phyloP scores from a whole-genome alignment of 202 grass and related monocot genomes.

The Alloteropsis angusta region DNA sequence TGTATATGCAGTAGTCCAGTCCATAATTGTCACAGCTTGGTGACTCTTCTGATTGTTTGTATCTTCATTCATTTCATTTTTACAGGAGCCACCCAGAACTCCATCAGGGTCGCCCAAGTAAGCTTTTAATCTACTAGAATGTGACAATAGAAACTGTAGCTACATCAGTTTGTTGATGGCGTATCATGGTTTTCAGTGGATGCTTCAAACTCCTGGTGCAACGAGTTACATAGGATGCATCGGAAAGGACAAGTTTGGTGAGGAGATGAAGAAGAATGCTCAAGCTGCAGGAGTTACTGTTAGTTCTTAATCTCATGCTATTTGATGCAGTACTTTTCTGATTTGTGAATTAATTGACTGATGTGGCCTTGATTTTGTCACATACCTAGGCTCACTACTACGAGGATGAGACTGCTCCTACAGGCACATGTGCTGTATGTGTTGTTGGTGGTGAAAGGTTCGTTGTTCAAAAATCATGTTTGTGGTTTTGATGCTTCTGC shows the following conservation, averaged over 20 bases:
- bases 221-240: constrained; percentile 97
- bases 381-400: constrained; percentile 71
- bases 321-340: neutral
- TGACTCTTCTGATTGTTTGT: neutral
- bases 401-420: constrained; percentile 71
- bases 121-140: constrained; percentile 15
- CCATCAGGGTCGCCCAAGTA: constrained; percentile 99
- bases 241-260: constrained; percentile 94
- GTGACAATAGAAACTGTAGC: neutral
- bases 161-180: constrained; percentile 11
- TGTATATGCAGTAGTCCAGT: neutral
- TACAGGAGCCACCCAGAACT: constrained; percentile 90
- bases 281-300: constrained; percentile 74
- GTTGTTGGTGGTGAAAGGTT: constrained; percentile 96
- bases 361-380: constrained; percentile 4
- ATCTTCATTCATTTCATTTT: constrained; percentile 21
- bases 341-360: neutral
- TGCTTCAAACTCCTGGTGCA: constrained; percentile 88
- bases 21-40: neutral
- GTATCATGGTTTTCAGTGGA: constrained; percentile 62
- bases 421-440: constrained; percentile 94
- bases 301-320: constrained; percentile 22
- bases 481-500: neutral
- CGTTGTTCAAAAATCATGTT: neutral
- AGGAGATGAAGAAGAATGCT: constrained; percentile 88